These are phyloP conservation scores for Rutstroemia sp. DNA, from an alignment of 2,329 filamentous ascomycete species.

Conservation along the genomic window DNA sequence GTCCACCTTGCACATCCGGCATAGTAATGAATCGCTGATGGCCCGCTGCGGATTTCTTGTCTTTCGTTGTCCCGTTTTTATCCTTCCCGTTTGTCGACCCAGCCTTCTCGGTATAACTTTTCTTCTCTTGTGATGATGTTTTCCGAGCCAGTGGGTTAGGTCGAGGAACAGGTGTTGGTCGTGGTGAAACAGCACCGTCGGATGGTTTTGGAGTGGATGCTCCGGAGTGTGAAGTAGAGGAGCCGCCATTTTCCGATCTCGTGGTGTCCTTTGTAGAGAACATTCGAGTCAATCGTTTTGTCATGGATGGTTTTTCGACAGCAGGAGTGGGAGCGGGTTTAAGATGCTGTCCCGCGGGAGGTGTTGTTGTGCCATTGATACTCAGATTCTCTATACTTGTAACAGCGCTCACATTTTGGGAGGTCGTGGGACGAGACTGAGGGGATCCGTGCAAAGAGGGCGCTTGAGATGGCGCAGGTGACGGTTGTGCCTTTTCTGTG, in stretches of 20 bases:
- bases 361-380: conserved; percentile 25
- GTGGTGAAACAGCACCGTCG: conserved; percentile 15
- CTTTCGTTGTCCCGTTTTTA: conserved; percentile 15
- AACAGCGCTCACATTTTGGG: conserved; percentile 20
- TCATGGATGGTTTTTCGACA: conserved; percentile 51
- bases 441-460: conserved; percentile 23
- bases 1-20: conserved; percentile 54
- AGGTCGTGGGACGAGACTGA: conserved; percentile 17
- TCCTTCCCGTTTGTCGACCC: conserved; percentile 19
- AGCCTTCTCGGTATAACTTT: conserved; percentile 22
- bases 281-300: conserved; percentile 58
- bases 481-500: conserved; percentile 18
- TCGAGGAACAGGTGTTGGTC: conserved; percentile 24
- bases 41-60: conserved; percentile 23
- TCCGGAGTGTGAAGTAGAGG: conserved; percentile 26
- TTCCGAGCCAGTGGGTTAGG: conserved; percentile 38
- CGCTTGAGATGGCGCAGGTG: conserved; percentile 21
- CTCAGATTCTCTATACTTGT: conserved; percentile 24
- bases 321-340: conserved; percentile 17
- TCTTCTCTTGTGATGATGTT: conserved; percentile 37
- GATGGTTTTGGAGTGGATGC: conserved; percentile 26
- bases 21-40: conserved; percentile 44
- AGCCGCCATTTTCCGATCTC: conserved; percentile 18
- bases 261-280: conserved; percentile 50
- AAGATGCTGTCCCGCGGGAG: conserved; percentile 22